These are phyloP conservation scores for Trichoderma sp. DNA, from an alignment of 2,329 filamentous ascomycete genomes.

Conservation along the genomic window DNA sequence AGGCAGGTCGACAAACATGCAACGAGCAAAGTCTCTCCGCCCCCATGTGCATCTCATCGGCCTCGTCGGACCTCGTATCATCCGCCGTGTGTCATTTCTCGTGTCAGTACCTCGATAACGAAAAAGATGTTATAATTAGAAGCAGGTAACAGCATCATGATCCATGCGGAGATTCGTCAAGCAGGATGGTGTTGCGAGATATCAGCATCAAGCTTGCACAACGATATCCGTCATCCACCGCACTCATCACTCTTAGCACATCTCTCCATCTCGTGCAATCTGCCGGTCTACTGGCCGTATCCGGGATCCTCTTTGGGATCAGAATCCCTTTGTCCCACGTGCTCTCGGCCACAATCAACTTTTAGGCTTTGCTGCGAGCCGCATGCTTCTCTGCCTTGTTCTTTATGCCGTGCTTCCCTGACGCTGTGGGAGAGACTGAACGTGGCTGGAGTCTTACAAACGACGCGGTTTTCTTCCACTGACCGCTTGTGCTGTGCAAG, in stretches of 20 bases:
- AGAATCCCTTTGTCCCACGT: not conserved
- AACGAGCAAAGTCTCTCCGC: not conserved
- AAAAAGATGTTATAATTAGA: not conserved
- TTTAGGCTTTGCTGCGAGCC: not conserved
- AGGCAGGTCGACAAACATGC: not conserved
- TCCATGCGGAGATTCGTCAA: not conserved
- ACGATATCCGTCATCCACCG: not conserved
- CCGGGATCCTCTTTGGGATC: not conserved
- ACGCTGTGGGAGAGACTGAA: not conserved
- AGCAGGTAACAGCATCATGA: not conserved
- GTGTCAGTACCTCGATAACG: not conserved
- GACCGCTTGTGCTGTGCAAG: conserved; percentile 21
- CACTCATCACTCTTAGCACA: not conserved
- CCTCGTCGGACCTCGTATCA: conserved; percentile 1
- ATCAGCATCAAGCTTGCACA: not conserved
- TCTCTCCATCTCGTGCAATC: conserved; percentile 3
- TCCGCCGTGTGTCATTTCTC: not conserved
- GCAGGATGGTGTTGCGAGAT: not conserved
- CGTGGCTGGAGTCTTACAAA: conserved; percentile 19
- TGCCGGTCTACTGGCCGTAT: conserved; percentile 10
- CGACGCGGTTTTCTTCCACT: not conserved
- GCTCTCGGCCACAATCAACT: not conserved
- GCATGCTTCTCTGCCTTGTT: not conserved
- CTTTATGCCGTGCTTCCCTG: not conserved
- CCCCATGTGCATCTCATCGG: not conserved